Percentiles rank a stretch among this genome's conserved stretches.
phyloP scores from a whole-genome alignment of 352 stramenopile species.

The Globisporangium paddicum region DNA sequence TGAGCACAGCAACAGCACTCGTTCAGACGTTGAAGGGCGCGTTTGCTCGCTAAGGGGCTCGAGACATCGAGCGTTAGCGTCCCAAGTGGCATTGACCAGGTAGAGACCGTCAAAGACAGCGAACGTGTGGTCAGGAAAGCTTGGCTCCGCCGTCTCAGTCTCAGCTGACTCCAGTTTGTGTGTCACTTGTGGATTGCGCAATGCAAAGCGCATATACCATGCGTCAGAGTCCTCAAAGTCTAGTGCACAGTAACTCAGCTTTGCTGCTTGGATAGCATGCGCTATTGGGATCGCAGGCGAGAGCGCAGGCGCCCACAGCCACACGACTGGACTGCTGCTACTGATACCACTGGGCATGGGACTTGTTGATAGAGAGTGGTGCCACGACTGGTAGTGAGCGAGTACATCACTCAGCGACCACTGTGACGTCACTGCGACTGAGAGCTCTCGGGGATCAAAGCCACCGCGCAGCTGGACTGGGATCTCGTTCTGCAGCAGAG shows the following conservation, averaged over 20 bases:
- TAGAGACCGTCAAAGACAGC: conserved; percentile 9
- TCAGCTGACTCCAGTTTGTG: no score
- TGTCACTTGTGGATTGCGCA: background rate
- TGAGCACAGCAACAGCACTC: background rate
- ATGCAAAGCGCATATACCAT: background rate
- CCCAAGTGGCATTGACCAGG: conserved; percentile 4
- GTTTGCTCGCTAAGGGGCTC: background rate
- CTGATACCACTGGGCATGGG: no score
- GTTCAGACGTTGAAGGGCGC: background rate
- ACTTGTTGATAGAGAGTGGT: background rate
- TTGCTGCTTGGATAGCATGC: background rate
- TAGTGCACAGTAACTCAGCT: background rate
- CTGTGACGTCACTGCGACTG: background rate
- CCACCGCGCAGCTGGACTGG: background rate
- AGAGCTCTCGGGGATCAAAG: background rate
- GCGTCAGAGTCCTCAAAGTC: background rate
- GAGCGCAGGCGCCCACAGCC: conserved; percentile 10
- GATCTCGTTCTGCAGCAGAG: conserved; percentile 9
- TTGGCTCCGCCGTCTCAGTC: background rate
- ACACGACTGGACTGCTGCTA: background rate
- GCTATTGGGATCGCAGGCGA: background rate
- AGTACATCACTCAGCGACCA: conserved; percentile 7
- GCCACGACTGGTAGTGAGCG: conserved; percentile 3
- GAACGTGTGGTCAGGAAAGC: conserved; percentile 1
- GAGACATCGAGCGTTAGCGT: background rate